Evolutionary conservation across 1,284 basidiomycete genomes (phyloP), one percentile per base, ranked within the genome.

Genomic region (Melampsora americana): DNA sequence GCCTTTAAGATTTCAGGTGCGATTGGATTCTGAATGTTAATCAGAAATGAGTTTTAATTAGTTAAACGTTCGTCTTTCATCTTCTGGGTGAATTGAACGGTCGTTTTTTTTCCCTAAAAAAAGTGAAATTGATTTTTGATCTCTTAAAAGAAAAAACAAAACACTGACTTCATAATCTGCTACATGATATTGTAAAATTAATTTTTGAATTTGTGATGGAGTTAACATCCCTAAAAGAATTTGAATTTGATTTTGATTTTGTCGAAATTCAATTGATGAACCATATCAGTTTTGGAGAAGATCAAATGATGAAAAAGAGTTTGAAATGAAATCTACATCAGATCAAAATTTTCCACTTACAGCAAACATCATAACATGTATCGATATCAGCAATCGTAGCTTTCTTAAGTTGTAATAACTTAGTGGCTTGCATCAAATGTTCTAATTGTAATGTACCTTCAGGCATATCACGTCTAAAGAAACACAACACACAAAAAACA

Each of bases 141-240:
- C n/a, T n/a, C n/a, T n/a, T n/a, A n/a, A n/a, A n/a, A n/a, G n/a
- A n/a, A n/a, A n/a, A n/a, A 30, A 32, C 14, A 32, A 14, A 23
- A 32, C 44, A 77, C 86, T 75, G 79, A 92, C 92, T 87, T 97
- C 93, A 83, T 96, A 97, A 85, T 99, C 96, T 65, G 96, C 96
- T 77, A 96, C 95, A 82, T 96, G 95, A 86, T 99, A 99, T 84
- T 96, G 95, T 77, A 91, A 91, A 84, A 95, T 96, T 88, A 97
- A 93, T 82, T 95, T 92, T 85, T 99, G 96, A 80, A 99, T 99
- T 84, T 99, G 96, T 82, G 95, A 95, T 0, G 96, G 96, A 77
- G 94, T 98, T 70, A 99, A 86, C 90, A 99, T 99, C 96, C 96
- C 99, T 86, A 95, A 99, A 73, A 99, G 95, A 82, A n/a, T n/a